Percentiles rank a stretch among this genome's conserved stretches.
phyloP scores from a whole-genome alignment of 2,329 filamentous ascomycete genomes.

The Nemania bipapillata region DNA sequence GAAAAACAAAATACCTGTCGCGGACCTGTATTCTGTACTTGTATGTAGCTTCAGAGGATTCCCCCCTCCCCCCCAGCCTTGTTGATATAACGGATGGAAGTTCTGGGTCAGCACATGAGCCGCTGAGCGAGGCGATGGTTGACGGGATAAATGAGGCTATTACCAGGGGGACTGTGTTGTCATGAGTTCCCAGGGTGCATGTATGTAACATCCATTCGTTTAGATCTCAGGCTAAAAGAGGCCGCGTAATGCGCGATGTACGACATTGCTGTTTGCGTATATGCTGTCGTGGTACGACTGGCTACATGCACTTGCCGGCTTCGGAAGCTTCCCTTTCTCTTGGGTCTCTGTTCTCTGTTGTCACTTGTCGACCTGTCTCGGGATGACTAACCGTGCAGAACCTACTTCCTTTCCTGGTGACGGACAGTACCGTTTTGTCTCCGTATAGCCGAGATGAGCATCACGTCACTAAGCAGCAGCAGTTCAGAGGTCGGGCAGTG shows the following conservation, averaged over 20 bases:
- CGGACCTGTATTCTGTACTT: too few relatives aligned
- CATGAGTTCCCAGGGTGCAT: conserved; percentile 30
- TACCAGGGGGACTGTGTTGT: conserved; percentile 29
- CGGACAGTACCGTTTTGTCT: conserved; percentile 35
- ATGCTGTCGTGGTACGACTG: conserved; percentile 36
- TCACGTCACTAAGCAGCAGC: conserved; percentile 34
- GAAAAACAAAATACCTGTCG: conserved; percentile 26
- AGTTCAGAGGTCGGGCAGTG: conserved; percentile 11
- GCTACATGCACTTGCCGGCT: conserved; percentile 38
- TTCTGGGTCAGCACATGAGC: conserved; percentile 17
- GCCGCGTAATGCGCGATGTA: conserved; percentile 37
- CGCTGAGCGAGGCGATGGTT: conserved; percentile 24
- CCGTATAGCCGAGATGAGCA: conserved; percentile 43
- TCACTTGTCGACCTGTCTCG: conserved; percentile 23
- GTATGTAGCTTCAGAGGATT: conserved; percentile 14
- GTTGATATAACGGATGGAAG: conserved; percentile 31
- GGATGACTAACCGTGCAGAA: conserved; percentile 40
- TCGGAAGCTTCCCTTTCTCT: conserved; percentile 35
- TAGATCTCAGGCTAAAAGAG: conserved; percentile 40
- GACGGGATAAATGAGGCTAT: conserved; percentile 31
- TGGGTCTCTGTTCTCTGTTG: too few relatives aligned
- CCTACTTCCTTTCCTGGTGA: conserved; percentile 40
- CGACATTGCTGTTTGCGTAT: conserved; percentile 31
- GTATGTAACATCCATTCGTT: conserved; percentile 40
- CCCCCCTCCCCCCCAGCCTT: too few relatives aligned